Base-by-base conservation (phyloP, 768 basidiomycete genomes). In the Lyophyllum shimeji region DNA sequence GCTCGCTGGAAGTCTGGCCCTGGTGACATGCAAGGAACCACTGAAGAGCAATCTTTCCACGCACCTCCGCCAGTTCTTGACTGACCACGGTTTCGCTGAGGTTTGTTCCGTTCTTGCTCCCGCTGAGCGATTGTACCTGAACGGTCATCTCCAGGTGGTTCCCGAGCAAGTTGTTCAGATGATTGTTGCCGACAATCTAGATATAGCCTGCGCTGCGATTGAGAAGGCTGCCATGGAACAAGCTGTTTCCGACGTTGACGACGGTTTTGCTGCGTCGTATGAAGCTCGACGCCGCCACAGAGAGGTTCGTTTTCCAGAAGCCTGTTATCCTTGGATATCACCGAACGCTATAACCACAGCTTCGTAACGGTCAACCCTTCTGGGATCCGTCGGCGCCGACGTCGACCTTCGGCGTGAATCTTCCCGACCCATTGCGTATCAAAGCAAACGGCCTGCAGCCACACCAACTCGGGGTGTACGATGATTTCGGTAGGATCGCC, bases 11-110 rank as follows among this genome's bases (percentile, higher is more conserved):
- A 95, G 92, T 63, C 82, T 99, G 46, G 97, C 97, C 23, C 75
- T 98, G 52, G 97, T 99, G 15, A 98, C 97, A 17, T 98, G 96
- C 80, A 98, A 98, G 69, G 97, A 99, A 65, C 95, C 96, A 1
- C 72, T 99, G 55, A 88, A 94, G 66, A 90, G 89, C 68, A 95
- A 97, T 70, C 85, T 98, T 64, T 86, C 89, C 17, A 87, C 83
- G 51, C 94, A 96, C 65, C 78, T 98, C 29, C 87, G 95, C n/a
- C 84, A 86, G 44, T 83, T 87, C 61, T 72, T 99, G 52, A 76
- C 77, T 24, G 93, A 96, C 44, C 89, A 92, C 64, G 96, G 96
- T 42, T 97, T 97, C 69, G 86, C 77, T 51, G 96, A 98, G 69
- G 91, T 90, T 58, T 48, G 64, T 54, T 6, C 49, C 33, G 34